Base-by-base conservation (phyloP, 2,329 filamentous ascomycete genomes). In the Tolypocladium amazonense region DNA sequence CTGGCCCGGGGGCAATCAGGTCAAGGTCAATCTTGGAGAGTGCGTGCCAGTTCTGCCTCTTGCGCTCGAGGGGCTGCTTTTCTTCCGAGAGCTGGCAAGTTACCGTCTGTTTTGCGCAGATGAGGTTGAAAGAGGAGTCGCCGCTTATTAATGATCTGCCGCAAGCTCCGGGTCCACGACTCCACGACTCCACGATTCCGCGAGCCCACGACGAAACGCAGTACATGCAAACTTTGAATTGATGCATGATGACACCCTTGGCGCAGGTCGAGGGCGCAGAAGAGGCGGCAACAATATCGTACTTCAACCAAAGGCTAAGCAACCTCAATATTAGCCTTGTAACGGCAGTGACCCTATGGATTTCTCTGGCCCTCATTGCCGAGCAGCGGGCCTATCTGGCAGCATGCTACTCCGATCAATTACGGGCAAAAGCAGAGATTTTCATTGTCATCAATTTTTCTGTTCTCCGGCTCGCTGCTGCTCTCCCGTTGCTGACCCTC, bases 81-180 rank as follows among this genome's bases (percentile, higher is more conserved):
- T 15, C 20, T 9, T 15, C 27, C 12, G 30, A n/a, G 50, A 37
- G 30, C 33, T 54, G 30, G 11, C 1, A 9, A 47, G 43, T 23
- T n/a, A 20, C n/a, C 7, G 39, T n/a, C 4, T n/a, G 33, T 7
- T 35, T 30, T 23, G 30, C 14, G 20, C 15, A 15, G 4, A 15
- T 55, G 58, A 43, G 41, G 35, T 56, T 56, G 55, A 56, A 56
- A 56, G 55, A 35, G 55, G 55, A 56, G 55, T 6, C 14, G 35
- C 8, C 55, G 38, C 55, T 56, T 56, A 56, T 56, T 56, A 56
- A 56, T 43, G 27, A 25, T 15, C 12, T 7, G 43, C 11, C n/a
- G 11, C 43, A 6, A 23, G 45, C 23, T 23, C 9, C 11, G 33
- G 33, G 33, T 4, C 7, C 2, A 35, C 33, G 6, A 9, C 33